phyloP scores from a whole-genome alignment of 2,329 filamentous ascomycete species.

The Cordyceps pruinosa region DNA sequence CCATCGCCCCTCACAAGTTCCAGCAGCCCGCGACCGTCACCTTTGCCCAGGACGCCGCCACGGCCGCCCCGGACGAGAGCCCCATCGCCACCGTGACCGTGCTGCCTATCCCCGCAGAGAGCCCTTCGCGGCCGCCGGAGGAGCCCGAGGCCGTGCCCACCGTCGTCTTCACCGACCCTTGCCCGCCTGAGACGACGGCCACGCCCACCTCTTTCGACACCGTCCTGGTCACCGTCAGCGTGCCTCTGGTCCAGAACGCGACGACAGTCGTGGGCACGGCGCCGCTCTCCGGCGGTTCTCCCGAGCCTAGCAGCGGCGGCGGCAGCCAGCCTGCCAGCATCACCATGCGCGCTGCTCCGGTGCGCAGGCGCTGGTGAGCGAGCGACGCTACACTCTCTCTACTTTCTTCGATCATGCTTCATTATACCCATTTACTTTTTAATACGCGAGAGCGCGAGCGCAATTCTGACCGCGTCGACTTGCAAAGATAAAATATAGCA shows the following conservation, averaged over 20 bases:
- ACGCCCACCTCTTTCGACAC: slow-evolving; percentile 32
- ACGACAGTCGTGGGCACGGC: neutral
- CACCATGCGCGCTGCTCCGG: neutral
- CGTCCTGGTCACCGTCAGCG: slow-evolving; percentile 24
- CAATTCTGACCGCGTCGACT: neutral
- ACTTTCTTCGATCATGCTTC: neutral
- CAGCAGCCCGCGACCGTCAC: slow-evolving; percentile 15
- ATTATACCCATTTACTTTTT: neutral
- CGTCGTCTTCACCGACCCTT: slow-evolving; percentile 22
- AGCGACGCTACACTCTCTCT: neutral
- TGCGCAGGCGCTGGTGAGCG: neutral
- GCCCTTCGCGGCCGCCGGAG: neutral
- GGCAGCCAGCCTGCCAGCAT: neutral
- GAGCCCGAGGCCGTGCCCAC: slow-evolving; percentile 9
- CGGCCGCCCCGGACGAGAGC: neutral
- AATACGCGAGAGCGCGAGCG: neutral
- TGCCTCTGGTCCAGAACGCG: neutral
- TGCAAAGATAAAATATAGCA: neutral
- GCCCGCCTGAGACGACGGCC: slow-evolving; percentile 22
- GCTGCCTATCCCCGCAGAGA: neutral
- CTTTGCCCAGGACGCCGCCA: slow-evolving; percentile 3
- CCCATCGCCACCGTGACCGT: neutral
- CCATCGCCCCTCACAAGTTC: neutral
- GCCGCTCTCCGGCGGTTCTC: neutral
- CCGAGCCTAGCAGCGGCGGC: neutral